Base-by-base conservation (phyloP, 2,329 filamentous ascomycete genomes). In the Xylaria sp. region DNA sequence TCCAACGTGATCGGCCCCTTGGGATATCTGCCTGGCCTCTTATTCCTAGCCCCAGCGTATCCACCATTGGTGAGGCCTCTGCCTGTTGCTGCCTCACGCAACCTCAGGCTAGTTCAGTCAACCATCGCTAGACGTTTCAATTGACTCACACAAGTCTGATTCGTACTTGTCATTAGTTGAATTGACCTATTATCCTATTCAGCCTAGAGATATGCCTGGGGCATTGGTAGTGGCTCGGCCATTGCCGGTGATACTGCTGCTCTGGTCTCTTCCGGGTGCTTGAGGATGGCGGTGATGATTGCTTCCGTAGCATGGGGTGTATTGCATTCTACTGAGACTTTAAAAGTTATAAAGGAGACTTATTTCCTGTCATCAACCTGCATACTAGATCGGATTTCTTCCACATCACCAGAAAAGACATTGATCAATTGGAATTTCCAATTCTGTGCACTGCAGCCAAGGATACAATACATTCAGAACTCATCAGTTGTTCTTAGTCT, bases 21-120 rank as follows among this genome's bases (percentile, higher is more conserved):
- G 33, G 31, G 3, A 25, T 57, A 39, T 57, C 59, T 66, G 59
- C 64, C 64, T 66, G 25, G 58, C n/a, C 27, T 55, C 44, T 49
- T 22, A 50, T 55, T 10, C 20, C 25, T 59, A 39, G 62, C 57
- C 66, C 58, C 59, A 47, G 59, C 10, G 49, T 66, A 68, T 36
- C 66, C 66, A 68, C 66, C 31, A 9, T 38, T 45, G 39, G 31
- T 22, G 25, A 15, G 45, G 51, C 38, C 38, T 45, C 33, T 47
- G 29, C 36, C 38, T n/a, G 38, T 50, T 63, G 67, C 51, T 69
- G 67, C 67, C 67, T 69, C 57, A 10, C 22, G 42, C 49, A 58
- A 55, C 44, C 67, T 61, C 13, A 61, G 44, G 22, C 51, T 58
- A 29, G 47, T 60, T 17, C 9, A 45, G 51, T 53, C 44, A 65